Evolutionary conservation across 2,329 filamentous ascomycete genomes (phyloP), one percentile per base, ranked within the genome.

Genomic region (Hortaea werneckii): DNA sequence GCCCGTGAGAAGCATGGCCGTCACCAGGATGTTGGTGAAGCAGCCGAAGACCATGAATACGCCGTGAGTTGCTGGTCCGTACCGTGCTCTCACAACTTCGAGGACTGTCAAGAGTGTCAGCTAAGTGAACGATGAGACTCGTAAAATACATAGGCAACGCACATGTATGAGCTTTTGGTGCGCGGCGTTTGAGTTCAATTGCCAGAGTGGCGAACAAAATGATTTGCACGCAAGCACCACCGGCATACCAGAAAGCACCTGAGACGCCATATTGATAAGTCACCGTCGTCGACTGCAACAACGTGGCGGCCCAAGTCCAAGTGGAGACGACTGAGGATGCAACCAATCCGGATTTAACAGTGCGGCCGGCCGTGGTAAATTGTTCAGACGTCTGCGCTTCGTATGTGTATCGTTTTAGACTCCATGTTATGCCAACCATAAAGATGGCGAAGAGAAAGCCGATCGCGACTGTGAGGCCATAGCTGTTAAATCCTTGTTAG

Each of bases 331-430:
- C 88, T 11, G 87, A 88, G 5, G 86, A 85, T 9, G 86, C 85
- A 0, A 94, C 87, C 10, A 95, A 74, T 38, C 88, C 89, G 6
- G 86, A 88, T 62, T 94, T 95, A 54, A 95, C 86, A 1, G 85
- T 88, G 50, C 89, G 76, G 12, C 87, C 87, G 42, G 88, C 88
- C 0, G 88, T 94, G 52, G 78, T 88, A 73, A 95, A 95, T 79
- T 88, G 92, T 68, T 95, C 88, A 0, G 85, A 89, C 0, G 88
- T 95, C 64, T 94, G 87, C 3, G 89, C 71, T 64, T 92, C 87
- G 70, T 81, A 74, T 58, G 82, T 80, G 61, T 83, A 83, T 60
- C 79, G 71, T 59, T 81, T 83, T 47, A 86, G 67, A n/a, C n/a
- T n/a, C n/a, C n/a, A 82, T 1, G 82, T 86, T 11, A 81, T 81